These are phyloP conservation scores for Terfezia boudieri DNA, from an alignment of 495 filamentous ascomycete species.

Conservation along the genomic window DNA sequence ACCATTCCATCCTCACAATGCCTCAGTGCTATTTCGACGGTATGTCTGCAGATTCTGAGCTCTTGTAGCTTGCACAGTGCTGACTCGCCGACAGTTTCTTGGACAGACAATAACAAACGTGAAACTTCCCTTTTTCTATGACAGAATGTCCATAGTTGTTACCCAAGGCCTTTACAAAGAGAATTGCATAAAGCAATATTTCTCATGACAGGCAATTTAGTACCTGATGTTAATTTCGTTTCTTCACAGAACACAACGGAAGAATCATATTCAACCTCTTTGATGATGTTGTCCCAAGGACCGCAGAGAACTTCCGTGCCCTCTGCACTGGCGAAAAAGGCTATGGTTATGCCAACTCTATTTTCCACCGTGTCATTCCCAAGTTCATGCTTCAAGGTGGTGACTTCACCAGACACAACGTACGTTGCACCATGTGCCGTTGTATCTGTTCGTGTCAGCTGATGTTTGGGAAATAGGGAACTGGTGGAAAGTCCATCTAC, in stretches of 20 bases:
- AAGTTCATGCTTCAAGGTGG: constrained; percentile 98
- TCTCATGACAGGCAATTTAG: no score
- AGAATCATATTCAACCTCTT: constrained; percentile 83
- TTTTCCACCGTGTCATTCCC: constrained; percentile 90
- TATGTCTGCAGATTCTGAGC: no score
- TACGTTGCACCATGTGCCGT: constrained; percentile 26
- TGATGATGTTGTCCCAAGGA: constrained; percentile 72
- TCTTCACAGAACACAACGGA: constrained; percentile 26
- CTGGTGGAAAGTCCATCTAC: constrained; percentile 71
- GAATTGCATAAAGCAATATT: no score
- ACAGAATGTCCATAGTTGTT: no score
- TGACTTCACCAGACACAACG: constrained; percentile 93
- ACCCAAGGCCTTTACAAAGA: no score
- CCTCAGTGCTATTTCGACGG: no score
- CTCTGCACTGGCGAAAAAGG: constrained; percentile 90
- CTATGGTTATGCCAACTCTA: constrained; percentile 57
- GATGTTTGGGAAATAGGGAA: constrained; percentile 32
- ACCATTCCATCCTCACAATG: no score
- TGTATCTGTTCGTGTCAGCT: constrained; percentile 17
- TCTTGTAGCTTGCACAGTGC: no score
- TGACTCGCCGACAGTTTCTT: no score
- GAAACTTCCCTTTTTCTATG: no score
- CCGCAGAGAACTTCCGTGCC: constrained; percentile 78
- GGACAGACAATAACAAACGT: no score
- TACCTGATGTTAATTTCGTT: no score